Evolutionary conservation across 139 green algal species (phyloP).

Genomic region (Picochlorum sp.): DNA sequence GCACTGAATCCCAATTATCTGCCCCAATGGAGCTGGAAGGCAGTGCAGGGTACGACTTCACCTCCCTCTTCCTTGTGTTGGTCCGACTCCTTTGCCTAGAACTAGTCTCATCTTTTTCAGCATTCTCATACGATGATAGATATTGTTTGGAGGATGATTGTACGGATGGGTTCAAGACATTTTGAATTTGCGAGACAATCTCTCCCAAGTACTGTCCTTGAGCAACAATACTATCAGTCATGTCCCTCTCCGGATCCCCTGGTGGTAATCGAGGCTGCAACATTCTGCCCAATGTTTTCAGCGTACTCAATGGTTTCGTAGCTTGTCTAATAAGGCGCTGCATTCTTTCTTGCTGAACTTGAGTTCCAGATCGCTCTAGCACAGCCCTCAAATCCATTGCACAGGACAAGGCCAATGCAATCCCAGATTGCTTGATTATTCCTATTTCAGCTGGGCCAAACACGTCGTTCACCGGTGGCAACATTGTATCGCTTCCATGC

Average conservation of each 20-base stretch:
- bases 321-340: slow-evolving; percentile 37
- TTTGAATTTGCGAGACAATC: slow-evolving; percentile 49
- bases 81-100: not conserved
- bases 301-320: slow-evolving; percentile 40
- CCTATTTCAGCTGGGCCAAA: slow-evolving; percentile 24
- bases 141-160: not conserved
- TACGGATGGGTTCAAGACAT: not conserved
- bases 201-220: slow-evolving; percentile 49
- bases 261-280: slow-evolving; percentile 42
- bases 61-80: not conserved
- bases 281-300: slow-evolving; percentile 57
- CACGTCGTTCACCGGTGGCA: slow-evolving; percentile 9
- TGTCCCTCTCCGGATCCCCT: slow-evolving; percentile 44
- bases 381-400: slow-evolving; percentile 46
- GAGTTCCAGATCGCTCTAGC: slow-evolving; percentile 30
- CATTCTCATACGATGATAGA: not conserved
- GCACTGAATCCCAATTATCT: slow-evolving; percentile 9
- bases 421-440: slow-evolving; percentile 35
- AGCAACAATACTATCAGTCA: slow-evolving; percentile 49
- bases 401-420: slow-evolving; percentile 42
- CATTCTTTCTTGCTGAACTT: slow-evolving; percentile 22
- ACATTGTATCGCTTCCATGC: not conserved
- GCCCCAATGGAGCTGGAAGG: slow-evolving; percentile 19
- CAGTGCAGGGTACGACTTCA: slow-evolving; percentile 6
- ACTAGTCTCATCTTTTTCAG: not conserved